Evolutionary conservation across 2,329 filamentous ascomycete genomes (phyloP), one percentile per base, ranked within the genome.

Genomic region (Cercospora nicotianae): DNA sequence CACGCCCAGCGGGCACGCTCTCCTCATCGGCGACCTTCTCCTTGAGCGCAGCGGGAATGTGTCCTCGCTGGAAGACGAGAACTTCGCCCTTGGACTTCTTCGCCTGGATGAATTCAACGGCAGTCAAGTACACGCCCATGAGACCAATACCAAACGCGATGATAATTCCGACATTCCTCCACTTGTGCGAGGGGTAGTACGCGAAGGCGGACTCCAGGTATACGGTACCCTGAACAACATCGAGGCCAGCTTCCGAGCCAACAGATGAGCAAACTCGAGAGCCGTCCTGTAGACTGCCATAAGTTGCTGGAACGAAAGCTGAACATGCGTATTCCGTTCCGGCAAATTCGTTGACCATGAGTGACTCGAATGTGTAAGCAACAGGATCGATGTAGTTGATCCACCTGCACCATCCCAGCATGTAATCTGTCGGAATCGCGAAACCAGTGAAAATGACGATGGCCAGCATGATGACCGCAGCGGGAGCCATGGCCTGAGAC

Each of bases 401-500:
- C 93, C 93, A 96, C 68, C 89, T 85, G 73, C 90, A 91, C 92
- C 92, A 96, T 1, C 83, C 86, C 6, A 90, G 85, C 90, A 93
- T 95, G 79, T 94, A 84, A 23, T 71, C 77, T 0, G 78, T 79
- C 7, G 84, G 83, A 64, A 86, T 83, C 1, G 81, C 79, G 77
- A 93, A 91, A 69, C 89, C 91, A 18, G 90, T 92, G 78, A 84
- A 86, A 72, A 85, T 89, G 78, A 92, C 84, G 36, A 92, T 84
- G 69, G 84, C 86, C 60, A 91, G 80, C 71, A 91, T 90, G 65
- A 88, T 78, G 45, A 88, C 79, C 13, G 84, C 83, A 3, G 85
- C 82, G 1, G 86, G 85, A 3, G 85, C 85, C 78, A 88, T 78
- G 45, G 87, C 86, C 74, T 87, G 85, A 0, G 83, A 83, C 5